Evolutionary conservation across 129 eudicot species (phyloP).

Genomic region (Oenanthe sinensis): DNA sequence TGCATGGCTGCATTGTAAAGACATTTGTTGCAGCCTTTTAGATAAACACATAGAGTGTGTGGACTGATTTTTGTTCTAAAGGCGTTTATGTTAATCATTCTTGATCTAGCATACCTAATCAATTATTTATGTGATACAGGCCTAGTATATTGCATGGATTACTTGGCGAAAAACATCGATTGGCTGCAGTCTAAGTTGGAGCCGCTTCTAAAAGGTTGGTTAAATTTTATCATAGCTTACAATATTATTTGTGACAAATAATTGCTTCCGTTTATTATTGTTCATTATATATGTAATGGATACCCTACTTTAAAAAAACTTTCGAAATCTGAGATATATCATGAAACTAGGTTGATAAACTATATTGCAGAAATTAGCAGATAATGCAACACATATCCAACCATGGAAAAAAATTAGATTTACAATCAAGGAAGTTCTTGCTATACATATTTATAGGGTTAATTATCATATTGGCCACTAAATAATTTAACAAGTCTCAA

Average conservation of each 20-base stretch:
- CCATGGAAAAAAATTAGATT: not conserved
- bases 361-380: not conserved
- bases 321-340: not conserved
- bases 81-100: not conserved
- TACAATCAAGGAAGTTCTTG: not conserved
- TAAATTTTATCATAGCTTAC: not conserved
- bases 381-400: not conserved
- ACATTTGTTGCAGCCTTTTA: not conserved
- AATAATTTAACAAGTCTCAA: no score
- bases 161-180: constrained; percentile 86
- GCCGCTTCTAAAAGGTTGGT: constrained; percentile 78
- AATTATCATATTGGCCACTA: no score
- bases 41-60: not conserved
- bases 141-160: constrained; percentile 93
- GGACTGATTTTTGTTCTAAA: not conserved
- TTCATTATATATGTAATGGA: not conserved
- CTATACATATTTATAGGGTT: not conserved
- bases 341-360: not conserved
- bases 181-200: constrained; percentile 80
- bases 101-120: not conserved
- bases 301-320: not conserved
- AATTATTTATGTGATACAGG: constrained; percentile 30
- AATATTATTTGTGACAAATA: not conserved
- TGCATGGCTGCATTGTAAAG: not conserved
- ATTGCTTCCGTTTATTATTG: not conserved